These are phyloP conservation scores for Agrocybe praecox DNA, from an alignment of 768 basidiomycete species.

Conservation along the genomic window DNA sequence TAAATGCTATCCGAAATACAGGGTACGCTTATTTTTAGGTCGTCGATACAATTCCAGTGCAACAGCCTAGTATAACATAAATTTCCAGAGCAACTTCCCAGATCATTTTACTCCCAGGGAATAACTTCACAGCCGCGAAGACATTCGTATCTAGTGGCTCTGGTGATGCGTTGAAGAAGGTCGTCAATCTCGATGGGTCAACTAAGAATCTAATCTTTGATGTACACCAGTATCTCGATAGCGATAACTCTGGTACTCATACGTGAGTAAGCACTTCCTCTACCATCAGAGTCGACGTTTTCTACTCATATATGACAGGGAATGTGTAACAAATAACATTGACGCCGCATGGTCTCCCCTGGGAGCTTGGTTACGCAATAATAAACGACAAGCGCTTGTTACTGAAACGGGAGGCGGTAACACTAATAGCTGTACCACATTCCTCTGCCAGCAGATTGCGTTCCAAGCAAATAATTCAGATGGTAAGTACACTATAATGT, in stretches of 20 bases:
- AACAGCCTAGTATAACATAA: neutral
- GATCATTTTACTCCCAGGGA: conserved; percentile 61
- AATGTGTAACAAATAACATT: conserved; percentile 60
- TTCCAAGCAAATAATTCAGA: conserved; percentile 51
- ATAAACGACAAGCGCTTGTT: conserved; percentile 56
- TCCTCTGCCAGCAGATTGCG: conserved; percentile 45
- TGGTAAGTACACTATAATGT: conserved; percentile 22
- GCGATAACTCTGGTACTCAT: conserved; percentile 42
- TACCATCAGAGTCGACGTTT: neutral
- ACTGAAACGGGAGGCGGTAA: conserved; percentile 66
- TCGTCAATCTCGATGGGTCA: conserved; percentile 48
- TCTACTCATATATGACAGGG: conserved; percentile 12
- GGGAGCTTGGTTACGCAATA: conserved; percentile 48
- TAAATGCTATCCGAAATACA: conserved; percentile 62
- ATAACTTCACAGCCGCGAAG: conserved; percentile 53
- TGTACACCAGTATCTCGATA: conserved; percentile 65
- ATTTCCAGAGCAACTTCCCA: conserved; percentile 49
- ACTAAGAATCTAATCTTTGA: conserved; percentile 54
- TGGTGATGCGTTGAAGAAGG: conserved; percentile 45
- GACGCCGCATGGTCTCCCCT: conserved; percentile 46
- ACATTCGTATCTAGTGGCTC: conserved; percentile 55
- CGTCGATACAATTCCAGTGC: neutral
- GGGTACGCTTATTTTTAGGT: conserved; percentile 34
- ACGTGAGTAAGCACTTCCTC: conserved; percentile 10
- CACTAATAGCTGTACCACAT: conserved; percentile 45